phyloP scores from a whole-genome alignment of 2,329 filamentous ascomycete species.

The Ilyonectria destructans region DNA sequence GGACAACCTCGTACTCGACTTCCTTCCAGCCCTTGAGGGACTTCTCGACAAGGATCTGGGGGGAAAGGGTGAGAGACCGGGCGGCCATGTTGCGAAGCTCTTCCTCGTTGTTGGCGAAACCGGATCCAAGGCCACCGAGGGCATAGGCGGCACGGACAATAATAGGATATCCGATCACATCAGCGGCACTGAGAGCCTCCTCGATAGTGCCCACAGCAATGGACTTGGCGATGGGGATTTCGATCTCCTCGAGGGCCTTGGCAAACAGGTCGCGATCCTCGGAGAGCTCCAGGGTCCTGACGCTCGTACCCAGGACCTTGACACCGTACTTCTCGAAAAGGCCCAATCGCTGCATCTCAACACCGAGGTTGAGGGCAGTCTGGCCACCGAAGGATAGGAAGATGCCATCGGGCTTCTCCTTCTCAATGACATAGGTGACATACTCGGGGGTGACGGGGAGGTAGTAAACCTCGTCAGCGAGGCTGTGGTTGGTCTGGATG shows the following conservation, averaged over 20 bases:
- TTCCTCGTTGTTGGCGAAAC: constrained; percentile 94
- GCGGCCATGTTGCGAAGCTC: constrained; percentile 96
- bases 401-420: constrained; percentile 95
- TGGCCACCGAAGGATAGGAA: constrained; percentile 98
- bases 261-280: constrained; percentile 98
- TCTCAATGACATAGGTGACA: constrained; percentile 96
- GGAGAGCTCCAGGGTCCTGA: constrained; percentile 93
- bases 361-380: constrained; percentile 96
- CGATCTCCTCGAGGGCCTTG: constrained; percentile 95
- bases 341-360: constrained; percentile 96
- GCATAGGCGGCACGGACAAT: constrained; percentile 98
- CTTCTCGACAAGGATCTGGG: constrained; percentile 98
- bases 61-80: constrained; percentile 91
- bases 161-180: constrained; percentile 93
- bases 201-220: constrained; percentile 94
- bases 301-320: constrained; percentile 94
- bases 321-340: constrained; percentile 96
- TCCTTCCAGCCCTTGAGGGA: constrained; percentile 99
- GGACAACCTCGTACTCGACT: constrained; percentile 98
- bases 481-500: constrained; percentile 96
- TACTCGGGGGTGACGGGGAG: constrained; percentile 98
- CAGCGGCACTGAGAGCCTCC: constrained; percentile 90
- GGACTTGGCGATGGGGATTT: constrained; percentile 97
- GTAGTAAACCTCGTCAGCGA: constrained; percentile 98
- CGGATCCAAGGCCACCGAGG: constrained; percentile 94